Evolutionary conservation across 208 protist genomes (phyloP), one percentile per base, ranked within the genome.

Genomic region (Crithidia fasciculata): DNA sequence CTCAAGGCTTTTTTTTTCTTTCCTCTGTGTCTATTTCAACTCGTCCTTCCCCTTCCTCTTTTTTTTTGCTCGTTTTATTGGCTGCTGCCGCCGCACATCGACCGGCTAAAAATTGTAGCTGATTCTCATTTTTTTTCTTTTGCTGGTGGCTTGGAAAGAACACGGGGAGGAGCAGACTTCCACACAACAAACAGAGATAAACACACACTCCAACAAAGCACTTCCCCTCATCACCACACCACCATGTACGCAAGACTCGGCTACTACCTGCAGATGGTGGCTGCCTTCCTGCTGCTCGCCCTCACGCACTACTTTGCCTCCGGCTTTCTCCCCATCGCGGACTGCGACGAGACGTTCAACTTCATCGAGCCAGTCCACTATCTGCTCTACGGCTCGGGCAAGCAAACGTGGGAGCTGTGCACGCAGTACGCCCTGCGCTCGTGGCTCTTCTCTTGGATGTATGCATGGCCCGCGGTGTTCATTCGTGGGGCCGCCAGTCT

Each of bases 281-380:
- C 84, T 10, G 81, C 79, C 28, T 87, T 90, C 54, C 53, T 89
- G 36, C 71, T 91, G 41, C 70, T 92, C 13, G n/a, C 69, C 12
- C 49, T 88, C 41, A 65, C 72, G 10, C 85, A 90, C 63, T 89
- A 84, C 81, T 87, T 88, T 41, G 82, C 87, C 9, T 74, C 89
- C 2, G 60, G 49, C 39, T 86, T 93, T 66, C 76, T 95, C 55
- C 86, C 86, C 43, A 88, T 99, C 9, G 68, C 82, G 7, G 98
- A 99, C 87, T 99, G 97, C 80, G 98, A 99, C 77, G 98, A 99
- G 74, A 94, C 85, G 6, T 99, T 93, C 83, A 99, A 99, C 83
- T 99, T 66, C 67, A 43, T 98, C 88, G 98, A 99, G 82, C 98
- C 98, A 0, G 86, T 92, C 36, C 97, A 99, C 77, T 95, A 94